Conservation (phyloP, 2,329 filamentous ascomycete species). For the Penicillium sp. region DNA sequence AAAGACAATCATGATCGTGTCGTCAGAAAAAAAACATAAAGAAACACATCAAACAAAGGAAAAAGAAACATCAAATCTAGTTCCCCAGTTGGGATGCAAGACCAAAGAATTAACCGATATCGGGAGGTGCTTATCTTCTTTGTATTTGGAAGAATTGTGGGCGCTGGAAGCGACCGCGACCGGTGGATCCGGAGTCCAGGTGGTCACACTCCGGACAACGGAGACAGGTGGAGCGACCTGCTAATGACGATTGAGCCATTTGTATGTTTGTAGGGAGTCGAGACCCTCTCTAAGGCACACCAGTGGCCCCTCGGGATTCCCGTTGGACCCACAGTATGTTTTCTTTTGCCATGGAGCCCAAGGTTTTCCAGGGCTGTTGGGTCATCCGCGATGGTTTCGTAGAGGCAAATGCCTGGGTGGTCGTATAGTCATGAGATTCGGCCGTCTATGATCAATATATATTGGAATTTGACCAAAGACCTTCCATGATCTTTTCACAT, state of each 20-base stretch:
- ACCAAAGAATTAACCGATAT: neutral
- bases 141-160: neutral
- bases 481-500: slow-evolving; percentile 1
- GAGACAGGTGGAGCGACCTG: neutral
- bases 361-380: neutral
- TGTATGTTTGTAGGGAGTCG: neutral
- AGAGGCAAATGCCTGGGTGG: neutral
- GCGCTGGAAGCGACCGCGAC: neutral
- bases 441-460: neutral
- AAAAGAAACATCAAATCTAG: neutral
- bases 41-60: neutral
- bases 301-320: neutral
- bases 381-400: neutral
- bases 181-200: neutral
- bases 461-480: neutral
- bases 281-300: neutral
- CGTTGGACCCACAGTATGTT: slow-evolving; percentile 1
- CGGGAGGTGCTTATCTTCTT: neutral
- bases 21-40: neutral
- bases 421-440: neutral
- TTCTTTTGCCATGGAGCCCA: neutral
- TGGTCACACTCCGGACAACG: neutral
- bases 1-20: slow-evolving; percentile 2
- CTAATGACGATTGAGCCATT: slow-evolving; percentile 1
- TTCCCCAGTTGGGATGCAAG: neutral